Conservation (phyloP, 2,329 filamentous ascomycete genomes). For the Botrytis byssoidea region DNA sequence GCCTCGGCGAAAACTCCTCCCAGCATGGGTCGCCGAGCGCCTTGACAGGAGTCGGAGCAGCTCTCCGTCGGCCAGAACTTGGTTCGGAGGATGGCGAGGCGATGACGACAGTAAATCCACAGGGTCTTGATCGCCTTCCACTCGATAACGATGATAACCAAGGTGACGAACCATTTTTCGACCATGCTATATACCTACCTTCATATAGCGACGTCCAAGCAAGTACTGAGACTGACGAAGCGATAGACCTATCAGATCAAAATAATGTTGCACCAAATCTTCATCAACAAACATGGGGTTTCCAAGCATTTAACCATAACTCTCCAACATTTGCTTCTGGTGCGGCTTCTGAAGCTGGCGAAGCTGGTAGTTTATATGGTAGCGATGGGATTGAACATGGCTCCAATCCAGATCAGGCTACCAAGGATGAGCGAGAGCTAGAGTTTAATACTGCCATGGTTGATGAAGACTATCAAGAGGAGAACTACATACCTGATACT, state of each 20-base stretch:
- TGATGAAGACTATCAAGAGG: constrained; percentile 29
- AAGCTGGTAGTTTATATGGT: constrained; percentile 12
- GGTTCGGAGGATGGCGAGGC: constrained; percentile 45
- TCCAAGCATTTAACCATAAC: constrained; percentile 18
- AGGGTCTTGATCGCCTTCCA: constrained; percentile 32
- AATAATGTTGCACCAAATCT: constrained; percentile 21
- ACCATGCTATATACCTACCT: constrained; percentile 22
- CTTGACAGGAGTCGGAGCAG: constrained; percentile 75
- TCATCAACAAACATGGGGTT: constrained; percentile 11
- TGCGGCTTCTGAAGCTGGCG: constrained; percentile 33
- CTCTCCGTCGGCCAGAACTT: constrained; percentile 63
- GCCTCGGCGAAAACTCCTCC: constrained; percentile 81
- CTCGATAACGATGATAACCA: constrained; percentile 32
- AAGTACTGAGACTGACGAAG: constrained; percentile 36
- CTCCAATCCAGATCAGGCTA: constrained; percentile 34
- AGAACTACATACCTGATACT: constrained; percentile 30
- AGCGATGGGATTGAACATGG: constrained; percentile 38
- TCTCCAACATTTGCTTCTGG: constrained; percentile 28
- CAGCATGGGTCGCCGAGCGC: constrained; percentile 88
- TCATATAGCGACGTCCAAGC: constrained; percentile 30
- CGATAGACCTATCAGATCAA: constrained; percentile 32
- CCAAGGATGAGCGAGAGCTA: constrained; percentile 26
- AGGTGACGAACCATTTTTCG: constrained; percentile 24
- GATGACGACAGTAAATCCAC: constrained; percentile 35
- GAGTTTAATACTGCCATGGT: constrained; percentile 34